These are phyloP conservation scores for Globisporangium iwayamae DNA, from an alignment of 352 stramenopile species.

Conservation along the genomic window DNA sequence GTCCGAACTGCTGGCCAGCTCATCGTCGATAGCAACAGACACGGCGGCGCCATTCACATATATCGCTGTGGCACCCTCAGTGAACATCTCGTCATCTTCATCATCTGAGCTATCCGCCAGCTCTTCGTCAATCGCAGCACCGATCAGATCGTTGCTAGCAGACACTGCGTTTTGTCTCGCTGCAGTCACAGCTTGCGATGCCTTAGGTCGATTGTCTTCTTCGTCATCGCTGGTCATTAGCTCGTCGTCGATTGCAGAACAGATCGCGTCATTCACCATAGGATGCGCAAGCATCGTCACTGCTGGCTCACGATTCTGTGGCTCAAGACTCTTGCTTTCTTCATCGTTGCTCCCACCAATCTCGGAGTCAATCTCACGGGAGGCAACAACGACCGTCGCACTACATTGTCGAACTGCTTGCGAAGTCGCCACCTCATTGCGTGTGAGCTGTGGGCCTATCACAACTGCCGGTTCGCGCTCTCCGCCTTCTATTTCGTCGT, in stretches of 20 bases:
- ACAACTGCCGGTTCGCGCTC: no score
- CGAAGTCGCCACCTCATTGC: neutral
- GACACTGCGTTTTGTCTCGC: neutral
- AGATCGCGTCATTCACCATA: neutral
- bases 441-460: neutral
- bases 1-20: constrained; percentile 26
- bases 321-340: neutral
- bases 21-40: constrained; percentile 33
- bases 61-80: constrained; percentile 9
- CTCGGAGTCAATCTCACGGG: neutral
- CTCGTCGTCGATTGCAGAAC: neutral
- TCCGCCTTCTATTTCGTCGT: constrained; percentile 8
- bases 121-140: neutral
- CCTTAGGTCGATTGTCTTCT: neutral
- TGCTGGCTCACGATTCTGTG: neutral
- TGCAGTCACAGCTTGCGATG: neutral
- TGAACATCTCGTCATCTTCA: constrained; percentile 1
- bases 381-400: neutral
- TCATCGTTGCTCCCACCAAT: neutral
- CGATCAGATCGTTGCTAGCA: neutral
- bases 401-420: neutral
- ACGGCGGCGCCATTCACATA: constrained; percentile 16
- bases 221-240: neutral
- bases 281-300: neutral
- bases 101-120: constrained; percentile 1